Conservation (phyloP, 2,329 filamentous ascomycete genomes). For the Aspergillus intermedius region DNA sequence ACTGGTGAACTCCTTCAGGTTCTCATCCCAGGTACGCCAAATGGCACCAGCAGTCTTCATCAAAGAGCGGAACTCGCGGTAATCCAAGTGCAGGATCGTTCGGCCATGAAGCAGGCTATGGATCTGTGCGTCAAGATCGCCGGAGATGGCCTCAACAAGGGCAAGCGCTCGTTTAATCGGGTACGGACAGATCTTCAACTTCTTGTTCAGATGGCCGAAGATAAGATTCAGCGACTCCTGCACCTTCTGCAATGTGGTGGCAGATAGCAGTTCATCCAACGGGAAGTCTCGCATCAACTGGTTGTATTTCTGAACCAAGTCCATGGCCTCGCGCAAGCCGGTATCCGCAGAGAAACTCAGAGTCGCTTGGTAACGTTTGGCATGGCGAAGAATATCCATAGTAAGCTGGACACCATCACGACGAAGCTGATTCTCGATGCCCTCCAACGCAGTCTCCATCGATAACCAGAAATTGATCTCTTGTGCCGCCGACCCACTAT, state of each 20-base stretch:
- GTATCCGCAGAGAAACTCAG: conserved; percentile 96
- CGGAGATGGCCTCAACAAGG: conserved; percentile 94
- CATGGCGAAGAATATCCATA: conserved; percentile 89
- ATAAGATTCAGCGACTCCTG: conserved; percentile 84
- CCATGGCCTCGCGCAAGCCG: conserved; percentile 88
- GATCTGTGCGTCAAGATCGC: conserved; percentile 78
- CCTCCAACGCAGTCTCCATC: conserved; percentile 89
- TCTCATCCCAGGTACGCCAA: conserved; percentile 90
- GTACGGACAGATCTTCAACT: conserved; percentile 92
- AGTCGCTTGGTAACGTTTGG: conserved; percentile 95
- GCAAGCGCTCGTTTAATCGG: conserved; percentile 85
- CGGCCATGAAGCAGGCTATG: conserved; percentile 80
- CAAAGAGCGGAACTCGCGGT: conserved; percentile 77
- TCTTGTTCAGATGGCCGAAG: conserved; percentile 94
- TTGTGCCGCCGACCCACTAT: conserved; percentile 76
- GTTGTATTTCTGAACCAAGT: conserved; percentile 97
- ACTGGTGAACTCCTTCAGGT: conserved; percentile 95
- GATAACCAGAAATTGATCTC: conserved; percentile 99
- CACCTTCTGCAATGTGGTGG: conserved; percentile 80
- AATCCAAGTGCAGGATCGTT: conserved; percentile 85
- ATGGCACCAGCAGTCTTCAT: conserved; percentile 80
- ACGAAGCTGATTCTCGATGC: conserved; percentile 79
- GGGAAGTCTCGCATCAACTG: conserved; percentile 98
- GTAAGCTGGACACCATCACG: conserved; percentile 87
- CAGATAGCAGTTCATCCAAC: conserved; percentile 86